Base-by-base conservation (phyloP, 345 rosid species). In the Stellera chamaejasme region DNA sequence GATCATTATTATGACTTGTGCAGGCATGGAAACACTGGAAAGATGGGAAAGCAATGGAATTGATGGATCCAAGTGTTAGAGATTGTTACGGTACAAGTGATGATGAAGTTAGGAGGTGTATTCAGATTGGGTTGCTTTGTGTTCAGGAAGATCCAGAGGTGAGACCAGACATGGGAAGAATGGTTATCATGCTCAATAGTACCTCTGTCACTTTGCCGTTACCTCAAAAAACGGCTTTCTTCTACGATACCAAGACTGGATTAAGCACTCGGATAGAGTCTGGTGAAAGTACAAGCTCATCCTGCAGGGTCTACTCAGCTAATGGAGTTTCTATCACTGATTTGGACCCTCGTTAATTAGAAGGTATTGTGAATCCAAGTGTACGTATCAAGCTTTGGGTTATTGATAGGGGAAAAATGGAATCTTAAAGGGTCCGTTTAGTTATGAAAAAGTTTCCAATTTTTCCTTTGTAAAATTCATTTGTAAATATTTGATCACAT, bases 1-100 rank as follows among this genome's bases (percentile, higher is more conserved):
- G 23, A 19, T 19, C 23, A 19, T 19, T 19, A 19, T 19, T 19
- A 19, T 54, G 27, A 25, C 15, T 56, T 16, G 26, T 50, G 12
- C 63, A 60, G 64, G 64, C 56, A 11, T 60, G 64, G 64, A 60
- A 25, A n/a, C 42, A n/a, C 15, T 60, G 64, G 64, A 60, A 25
- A 12, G 49, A 50, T 4, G 19, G 50, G 43, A 60, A 23, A 1
- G 13, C 26, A 10, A 9, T 60, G 42, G 47, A 60, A 25, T 11
- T 60, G 10, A 50, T 60, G 48, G 64, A 50, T 26, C 49, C 36
- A 1, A 60, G 13, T 4, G 50, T 60, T 39, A 13, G 27, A 26
- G 55, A 60, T 25, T 51, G 27, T 44, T 58, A 41, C 13, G 12
- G 14, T 8, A 49, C 23, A 19, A 19, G 23, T 19, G 23, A 46